Evolutionary conservation across 352 stramenopile genomes (phyloP).

Genomic region (Pythium angustatum): DNA sequence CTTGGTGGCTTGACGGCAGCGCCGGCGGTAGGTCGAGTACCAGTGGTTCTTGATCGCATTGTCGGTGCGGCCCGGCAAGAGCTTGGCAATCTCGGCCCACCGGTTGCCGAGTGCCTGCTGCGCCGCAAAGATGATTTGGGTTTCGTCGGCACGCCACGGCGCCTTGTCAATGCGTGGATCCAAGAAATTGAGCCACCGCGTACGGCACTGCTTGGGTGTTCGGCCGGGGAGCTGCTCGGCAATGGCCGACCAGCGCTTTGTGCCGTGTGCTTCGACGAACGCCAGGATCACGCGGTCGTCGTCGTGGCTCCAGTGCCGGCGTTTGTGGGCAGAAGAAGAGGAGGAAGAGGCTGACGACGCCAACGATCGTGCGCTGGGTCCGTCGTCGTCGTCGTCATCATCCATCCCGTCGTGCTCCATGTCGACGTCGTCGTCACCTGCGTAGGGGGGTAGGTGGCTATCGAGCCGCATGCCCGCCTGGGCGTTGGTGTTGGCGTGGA

Average conservation of each 20-base stretch:
- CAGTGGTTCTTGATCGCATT: slow-evolving; percentile 90
- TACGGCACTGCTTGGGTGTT: slow-evolving; percentile 96
- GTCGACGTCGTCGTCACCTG: slow-evolving; percentile 1
- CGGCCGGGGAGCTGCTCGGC: slow-evolving; percentile 89
- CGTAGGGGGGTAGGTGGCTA: too few species aligned
- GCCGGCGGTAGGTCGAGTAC: slow-evolving; percentile 76
- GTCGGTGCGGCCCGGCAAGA: slow-evolving; percentile 91
- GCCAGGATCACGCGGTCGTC: slow-evolving; percentile 70
- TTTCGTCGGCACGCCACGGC: slow-evolving; percentile 92
- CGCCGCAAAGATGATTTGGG: slow-evolving; percentile 74
- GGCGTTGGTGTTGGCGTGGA: not conserved
- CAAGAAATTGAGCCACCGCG: slow-evolving; percentile 95
- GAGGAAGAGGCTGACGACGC: slow-evolving; percentile 2
- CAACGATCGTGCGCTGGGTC: too few species aligned
- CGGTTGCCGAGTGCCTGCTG: slow-evolving; percentile 90
- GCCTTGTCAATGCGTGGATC: slow-evolving; percentile 93
- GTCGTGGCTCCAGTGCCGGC: slow-evolving; percentile 57
- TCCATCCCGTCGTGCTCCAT: slow-evolving; percentile 18
- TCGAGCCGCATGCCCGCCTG: not conserved
- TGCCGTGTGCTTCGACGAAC: slow-evolving; percentile 74
- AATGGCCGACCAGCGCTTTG: slow-evolving; percentile 93
- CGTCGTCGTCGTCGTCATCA: slow-evolving; percentile 9
- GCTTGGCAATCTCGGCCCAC: slow-evolving; percentile 98
- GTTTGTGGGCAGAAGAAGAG: slow-evolving; percentile 22
- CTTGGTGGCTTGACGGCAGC: slow-evolving; percentile 60